Evolutionary conservation across 768 basidiomycete species (phyloP).

Genomic region (Mycena galopus): DNA sequence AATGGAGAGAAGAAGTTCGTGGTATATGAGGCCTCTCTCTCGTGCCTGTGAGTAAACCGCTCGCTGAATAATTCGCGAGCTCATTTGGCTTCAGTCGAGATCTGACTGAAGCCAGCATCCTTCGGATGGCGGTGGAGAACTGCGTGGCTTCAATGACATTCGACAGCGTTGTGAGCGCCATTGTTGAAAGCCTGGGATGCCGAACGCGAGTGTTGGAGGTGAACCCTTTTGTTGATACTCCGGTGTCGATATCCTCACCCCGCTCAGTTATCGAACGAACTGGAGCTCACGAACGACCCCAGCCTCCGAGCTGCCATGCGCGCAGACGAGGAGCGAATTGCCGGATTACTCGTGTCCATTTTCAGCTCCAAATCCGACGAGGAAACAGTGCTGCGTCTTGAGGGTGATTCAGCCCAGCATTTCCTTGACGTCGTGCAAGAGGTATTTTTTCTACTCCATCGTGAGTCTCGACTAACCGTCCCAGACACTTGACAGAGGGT

Average conservation of each 20-base stretch:
- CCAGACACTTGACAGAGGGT: conserved; percentile 9
- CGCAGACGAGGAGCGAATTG: neutral
- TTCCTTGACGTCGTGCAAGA: conserved; percentile 22
- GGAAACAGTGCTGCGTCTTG: neutral
- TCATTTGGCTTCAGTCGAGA: neutral
- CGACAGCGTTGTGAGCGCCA: conserved; percentile 3
- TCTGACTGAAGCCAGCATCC: neutral
- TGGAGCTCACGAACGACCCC: conserved; percentile 13
- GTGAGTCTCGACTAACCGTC: neutral
- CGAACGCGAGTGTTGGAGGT: conserved; percentile 22
- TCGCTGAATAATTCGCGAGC: neutral
- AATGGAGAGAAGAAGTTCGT: too few species aligned
- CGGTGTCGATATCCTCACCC: neutral
- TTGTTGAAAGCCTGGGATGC: conserved; percentile 18
- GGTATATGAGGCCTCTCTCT: too few species aligned
- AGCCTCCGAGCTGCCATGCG: neutral
- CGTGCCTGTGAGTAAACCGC: neutral
- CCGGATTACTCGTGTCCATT: neutral
- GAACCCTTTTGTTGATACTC: neutral
- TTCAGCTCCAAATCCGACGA: conserved; percentile 5
- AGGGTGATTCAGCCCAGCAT: conserved; percentile 8
- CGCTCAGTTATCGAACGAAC: neutral
- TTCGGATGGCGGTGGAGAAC: neutral
- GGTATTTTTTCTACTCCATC: neutral
- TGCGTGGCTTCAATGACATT: neutral